Conservation (phyloP, 441 rosid species). For the Syzygium malaccense region DNA sequence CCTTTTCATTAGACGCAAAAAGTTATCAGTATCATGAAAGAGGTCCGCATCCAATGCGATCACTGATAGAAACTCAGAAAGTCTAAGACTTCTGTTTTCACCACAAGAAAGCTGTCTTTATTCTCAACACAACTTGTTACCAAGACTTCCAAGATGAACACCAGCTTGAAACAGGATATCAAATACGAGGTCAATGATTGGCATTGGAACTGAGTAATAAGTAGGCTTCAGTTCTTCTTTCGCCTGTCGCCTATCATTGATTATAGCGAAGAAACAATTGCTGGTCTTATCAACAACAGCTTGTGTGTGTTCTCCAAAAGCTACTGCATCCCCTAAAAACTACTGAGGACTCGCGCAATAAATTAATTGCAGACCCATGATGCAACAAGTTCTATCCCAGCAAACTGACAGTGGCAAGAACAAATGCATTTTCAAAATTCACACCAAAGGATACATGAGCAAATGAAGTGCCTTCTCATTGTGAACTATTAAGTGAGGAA, state of each 20-base stretch:
- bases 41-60: background rate
- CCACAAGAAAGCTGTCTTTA: background rate
- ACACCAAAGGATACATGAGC: background rate
- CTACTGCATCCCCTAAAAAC: background rate
- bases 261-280: background rate
- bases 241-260: background rate
- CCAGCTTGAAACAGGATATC: background rate
- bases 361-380: background rate
- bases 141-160: background rate
- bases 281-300: background rate
- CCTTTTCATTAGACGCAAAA: background rate
- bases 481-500: background rate
- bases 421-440: background rate
- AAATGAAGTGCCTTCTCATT: background rate
- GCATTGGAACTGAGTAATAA: background rate
- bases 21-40: background rate
- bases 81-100: background rate
- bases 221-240: background rate
- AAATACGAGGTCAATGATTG: background rate
- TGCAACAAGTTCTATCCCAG: background rate
- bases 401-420: background rate
- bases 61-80: background rate
- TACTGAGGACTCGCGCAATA: background rate
- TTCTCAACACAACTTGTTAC: background rate
- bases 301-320: background rate